Percentiles rank a stretch among this genome's conserved stretches.
These are phyloP conservation scores for Alopecurus myosuroides DNA, from an alignment of 176 grass and related monocot species.

Conservation along the genomic window DNA sequence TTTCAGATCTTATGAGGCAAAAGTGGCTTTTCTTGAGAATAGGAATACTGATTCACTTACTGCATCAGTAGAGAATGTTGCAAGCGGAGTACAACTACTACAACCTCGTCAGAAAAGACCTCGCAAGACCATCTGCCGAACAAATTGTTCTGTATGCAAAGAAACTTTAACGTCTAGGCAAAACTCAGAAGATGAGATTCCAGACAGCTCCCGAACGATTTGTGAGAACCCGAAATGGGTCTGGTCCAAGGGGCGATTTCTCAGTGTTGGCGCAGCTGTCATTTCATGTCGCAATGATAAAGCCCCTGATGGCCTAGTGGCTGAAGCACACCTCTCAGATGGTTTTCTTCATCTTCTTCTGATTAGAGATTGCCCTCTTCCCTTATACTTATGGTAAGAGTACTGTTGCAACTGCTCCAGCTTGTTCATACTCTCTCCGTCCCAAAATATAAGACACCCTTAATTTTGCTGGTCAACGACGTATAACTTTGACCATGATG, in stretches of 20 bases:
- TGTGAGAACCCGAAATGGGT: slow-evolving; percentile 60
- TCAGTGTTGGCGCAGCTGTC: slow-evolving; percentile 81
- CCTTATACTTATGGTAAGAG: slow-evolving; percentile 82
- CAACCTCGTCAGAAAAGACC: slow-evolving; percentile 24
- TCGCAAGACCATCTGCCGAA: slow-evolving; percentile 49
- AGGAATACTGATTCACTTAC: slow-evolving; percentile 7
- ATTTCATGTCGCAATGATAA: slow-evolving; percentile 96
- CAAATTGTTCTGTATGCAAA: slow-evolving; percentile 73
- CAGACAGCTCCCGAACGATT: slow-evolving; percentile 18
- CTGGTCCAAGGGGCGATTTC: slow-evolving; percentile 60
- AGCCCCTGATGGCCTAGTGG: slow-evolving; percentile 82
- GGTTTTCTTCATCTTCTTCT: slow-evolving; percentile 96
- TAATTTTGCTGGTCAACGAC: too few species aligned
- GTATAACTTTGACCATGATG: too few species aligned
- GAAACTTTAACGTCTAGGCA: slow-evolving; percentile 31
- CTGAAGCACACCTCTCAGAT: slow-evolving; percentile 89
- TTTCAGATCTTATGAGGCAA: slow-evolving; percentile 78
- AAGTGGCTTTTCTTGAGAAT: slow-evolving; percentile 68
- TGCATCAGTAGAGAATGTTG: slow-evolving; percentile 22
- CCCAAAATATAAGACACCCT: too few species aligned
- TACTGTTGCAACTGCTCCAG: background rate
- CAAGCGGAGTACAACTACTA: slow-evolving; percentile 22
- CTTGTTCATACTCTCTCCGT: background rate
- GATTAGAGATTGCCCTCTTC: slow-evolving; percentile 81
- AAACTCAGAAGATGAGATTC: slow-evolving; percentile 15